phyloP scores from a whole-genome alignment of 257 asterid genomes.

The Fraxinus pennsylvanica region DNA sequence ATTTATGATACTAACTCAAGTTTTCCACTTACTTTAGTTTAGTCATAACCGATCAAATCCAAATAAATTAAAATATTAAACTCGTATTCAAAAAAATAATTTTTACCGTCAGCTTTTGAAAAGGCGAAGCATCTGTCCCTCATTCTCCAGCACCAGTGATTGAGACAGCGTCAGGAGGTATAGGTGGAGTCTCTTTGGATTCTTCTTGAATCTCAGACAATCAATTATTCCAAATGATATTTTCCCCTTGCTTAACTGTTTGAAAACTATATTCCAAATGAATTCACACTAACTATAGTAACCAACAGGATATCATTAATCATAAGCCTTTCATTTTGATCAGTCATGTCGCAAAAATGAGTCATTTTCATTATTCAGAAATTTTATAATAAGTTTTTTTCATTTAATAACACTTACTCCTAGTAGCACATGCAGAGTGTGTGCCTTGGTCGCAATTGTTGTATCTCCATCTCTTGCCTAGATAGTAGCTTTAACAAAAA shows the following conservation, averaged over 20 bases:
- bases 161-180: slow-evolving; percentile 28
- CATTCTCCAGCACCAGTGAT: slow-evolving; percentile 6
- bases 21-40: no score
- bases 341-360: neutral
- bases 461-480: neutral
- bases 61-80: no score
- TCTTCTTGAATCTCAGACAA: slow-evolving; percentile 45
- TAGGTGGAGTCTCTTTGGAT: slow-evolving; percentile 40
- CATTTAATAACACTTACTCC: neutral
- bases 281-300: no score
- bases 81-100: no score
- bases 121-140: slow-evolving; percentile 7
- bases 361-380: neutral
- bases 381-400: neutral
- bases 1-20: no score
- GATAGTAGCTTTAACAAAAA: neutral
- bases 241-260: no score
- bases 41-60: no score
- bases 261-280: no score
- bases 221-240: no score
- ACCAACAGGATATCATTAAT: no score
- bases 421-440: neutral
- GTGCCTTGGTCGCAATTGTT: neutral
- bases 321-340: neutral
- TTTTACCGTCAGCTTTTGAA: slow-evolving; percentile 41